Percentiles rank a stretch among this genome's conserved stretches.
Conservation (phyloP, 768 basidiomycete species). For the Suillus bovinus region DNA sequence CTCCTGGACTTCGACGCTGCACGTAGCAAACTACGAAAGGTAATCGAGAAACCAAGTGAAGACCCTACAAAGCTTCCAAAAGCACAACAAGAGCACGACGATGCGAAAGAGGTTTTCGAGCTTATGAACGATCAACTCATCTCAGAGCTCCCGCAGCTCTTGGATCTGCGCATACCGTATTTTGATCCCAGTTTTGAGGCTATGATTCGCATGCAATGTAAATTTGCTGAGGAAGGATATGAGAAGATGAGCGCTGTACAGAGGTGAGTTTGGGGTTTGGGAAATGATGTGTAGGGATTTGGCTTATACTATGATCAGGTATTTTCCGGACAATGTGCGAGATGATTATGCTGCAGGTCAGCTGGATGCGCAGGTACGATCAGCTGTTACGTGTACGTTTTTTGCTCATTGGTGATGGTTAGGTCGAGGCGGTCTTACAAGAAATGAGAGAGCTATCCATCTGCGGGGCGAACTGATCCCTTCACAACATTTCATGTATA, state of each 20-base stretch:
- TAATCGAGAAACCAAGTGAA: constrained; percentile 90
- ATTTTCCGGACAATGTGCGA: constrained; percentile 85
- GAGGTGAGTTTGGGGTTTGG: constrained; percentile 44
- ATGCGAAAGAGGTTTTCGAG: constrained; percentile 92
- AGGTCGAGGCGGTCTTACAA: constrained; percentile 96
- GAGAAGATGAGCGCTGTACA: constrained; percentile 96
- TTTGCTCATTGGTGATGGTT: constrained; percentile 8
- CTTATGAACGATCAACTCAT: constrained; percentile 92
- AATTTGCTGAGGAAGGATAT: constrained; percentile 98
- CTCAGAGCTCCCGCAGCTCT: constrained; percentile 84
- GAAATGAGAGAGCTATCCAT: constrained; percentile 97
- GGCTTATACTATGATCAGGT: constrained; percentile 43
- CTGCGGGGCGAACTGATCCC: constrained; percentile 59
- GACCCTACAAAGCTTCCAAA: constrained; percentile 90
- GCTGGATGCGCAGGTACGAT: constrained; percentile 83
- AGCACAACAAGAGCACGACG: constrained; percentile 95
- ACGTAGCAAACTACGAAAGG: constrained; percentile 84
- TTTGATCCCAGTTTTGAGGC: constrained; percentile 99
- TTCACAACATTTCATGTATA: background rate
- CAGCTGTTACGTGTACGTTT: background rate
- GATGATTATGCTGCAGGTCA: constrained; percentile 98
- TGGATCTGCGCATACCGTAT: constrained; percentile 95
- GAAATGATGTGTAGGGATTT: background rate
- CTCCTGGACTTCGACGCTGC: constrained; percentile 95
- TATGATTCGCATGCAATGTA: constrained; percentile 97